These are phyloP conservation scores for Aureobasidium sp. DNA, from an alignment of 2,329 filamentous ascomycete species.

Conservation along the genomic window DNA sequence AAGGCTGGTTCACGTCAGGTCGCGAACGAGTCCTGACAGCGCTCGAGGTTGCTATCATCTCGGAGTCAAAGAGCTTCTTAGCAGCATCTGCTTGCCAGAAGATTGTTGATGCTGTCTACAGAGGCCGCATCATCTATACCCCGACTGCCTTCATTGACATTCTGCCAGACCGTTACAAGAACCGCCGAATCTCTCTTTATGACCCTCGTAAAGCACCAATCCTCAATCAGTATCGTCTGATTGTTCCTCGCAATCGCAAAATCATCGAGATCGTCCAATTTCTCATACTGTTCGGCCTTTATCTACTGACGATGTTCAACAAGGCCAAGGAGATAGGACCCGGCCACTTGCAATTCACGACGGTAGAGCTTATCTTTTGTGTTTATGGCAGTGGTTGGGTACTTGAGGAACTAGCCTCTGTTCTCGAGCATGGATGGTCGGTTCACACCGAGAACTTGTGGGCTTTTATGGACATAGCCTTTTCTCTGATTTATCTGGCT, in stretches of 20 bases:
- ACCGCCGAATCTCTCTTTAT: constrained; percentile 73
- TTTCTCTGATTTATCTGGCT: constrained; percentile 61
- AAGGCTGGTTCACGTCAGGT: constrained; percentile 35
- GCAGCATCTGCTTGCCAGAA: constrained; percentile 72
- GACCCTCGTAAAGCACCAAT: constrained; percentile 67
- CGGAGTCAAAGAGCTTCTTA: constrained; percentile 71
- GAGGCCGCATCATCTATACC: constrained; percentile 73
- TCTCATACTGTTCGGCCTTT: constrained; percentile 59
- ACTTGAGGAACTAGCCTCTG: constrained; percentile 68
- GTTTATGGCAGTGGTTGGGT: constrained; percentile 74
- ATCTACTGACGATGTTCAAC: constrained; percentile 64
- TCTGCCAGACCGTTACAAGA: constrained; percentile 78
- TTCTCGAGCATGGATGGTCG: constrained; percentile 67
- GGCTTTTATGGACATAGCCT: constrained; percentile 79
- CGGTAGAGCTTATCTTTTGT: constrained; percentile 59
- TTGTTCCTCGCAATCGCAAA: constrained; percentile 72
- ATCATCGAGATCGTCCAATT: constrained; percentile 71
- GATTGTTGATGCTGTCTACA: constrained; percentile 76
- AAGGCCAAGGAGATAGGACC: constrained; percentile 47
- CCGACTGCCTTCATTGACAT: constrained; percentile 76
- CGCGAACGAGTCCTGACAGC: constrained; percentile 61
- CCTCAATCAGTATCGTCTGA: constrained; percentile 77
- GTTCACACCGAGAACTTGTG: constrained; percentile 84
- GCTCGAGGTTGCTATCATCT: constrained; percentile 75
- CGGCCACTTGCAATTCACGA: constrained; percentile 31